A percentile compares a stretch with the other conserved stretches of the same genome.
These are phyloP conservation scores for Chara braunii DNA, from an alignment of 139 green algal genomes.

Conservation along the genomic window DNA sequence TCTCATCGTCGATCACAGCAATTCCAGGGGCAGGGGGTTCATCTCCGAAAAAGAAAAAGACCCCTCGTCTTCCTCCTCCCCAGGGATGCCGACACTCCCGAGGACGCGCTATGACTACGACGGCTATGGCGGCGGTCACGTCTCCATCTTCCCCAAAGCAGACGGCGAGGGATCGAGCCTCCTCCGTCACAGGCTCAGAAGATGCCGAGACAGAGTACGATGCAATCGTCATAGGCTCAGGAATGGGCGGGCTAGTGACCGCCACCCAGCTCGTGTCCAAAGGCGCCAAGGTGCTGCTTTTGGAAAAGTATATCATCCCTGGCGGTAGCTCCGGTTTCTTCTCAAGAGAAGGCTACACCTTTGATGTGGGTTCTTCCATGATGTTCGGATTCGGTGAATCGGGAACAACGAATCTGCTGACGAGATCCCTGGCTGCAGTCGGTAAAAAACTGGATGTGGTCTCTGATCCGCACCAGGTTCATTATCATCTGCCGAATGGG, in stretches of 20 bases:
- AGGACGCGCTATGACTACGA: no score
- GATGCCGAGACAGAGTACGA: constrained; percentile 57
- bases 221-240: constrained; percentile 78
- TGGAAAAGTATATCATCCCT: constrained; percentile 76
- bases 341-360: constrained; percentile 82
- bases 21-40: no score
- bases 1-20: no score
- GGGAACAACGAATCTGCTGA: constrained; percentile 77
- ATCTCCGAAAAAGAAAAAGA: no score
- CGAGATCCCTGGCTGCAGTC: constrained; percentile 69
- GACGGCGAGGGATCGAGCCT: no score
- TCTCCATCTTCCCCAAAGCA: no score
- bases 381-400: constrained; percentile 92
- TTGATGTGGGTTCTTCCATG: constrained; percentile 91
- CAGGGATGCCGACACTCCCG: no score
- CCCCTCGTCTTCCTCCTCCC: no score
- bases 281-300: constrained; percentile 51
- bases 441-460: constrained; percentile 75
- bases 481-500: constrained; percentile 86
- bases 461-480: constrained; percentile 79
- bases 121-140: no score
- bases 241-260: constrained; percentile 82
- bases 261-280: constrained; percentile 70
- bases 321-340: constrained; percentile 81
- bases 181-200: no score